Evolutionary conservation across 2,329 filamentous ascomycete genomes (phyloP).

Genomic region (Lasiodiplodia citricola): DNA sequence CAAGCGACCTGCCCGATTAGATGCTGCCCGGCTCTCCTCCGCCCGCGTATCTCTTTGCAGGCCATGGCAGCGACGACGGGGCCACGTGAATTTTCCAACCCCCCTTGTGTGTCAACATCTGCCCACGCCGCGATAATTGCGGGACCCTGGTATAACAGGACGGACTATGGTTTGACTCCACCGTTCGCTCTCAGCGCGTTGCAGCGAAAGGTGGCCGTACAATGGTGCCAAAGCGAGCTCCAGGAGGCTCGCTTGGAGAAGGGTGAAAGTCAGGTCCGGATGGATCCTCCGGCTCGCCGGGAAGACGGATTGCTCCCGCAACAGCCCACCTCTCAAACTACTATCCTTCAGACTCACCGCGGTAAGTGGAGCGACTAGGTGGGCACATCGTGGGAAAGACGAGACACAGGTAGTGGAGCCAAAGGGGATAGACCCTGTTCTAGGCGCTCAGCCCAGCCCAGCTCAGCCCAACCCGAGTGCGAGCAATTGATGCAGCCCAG

Average conservation of each 20-base stretch:
- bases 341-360: neutral
- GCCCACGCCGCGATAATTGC: neutral
- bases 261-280: neutral
- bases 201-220: neutral
- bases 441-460: neutral
- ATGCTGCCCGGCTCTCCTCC: neutral
- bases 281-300: neutral
- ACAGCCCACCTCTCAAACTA: neutral
- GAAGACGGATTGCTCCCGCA: neutral
- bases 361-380: slow-evolving; percentile 1
- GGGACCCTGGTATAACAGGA: neutral
- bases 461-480: neutral
- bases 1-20: slow-evolving; percentile 19
- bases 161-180: neutral
- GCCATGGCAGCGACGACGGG: neutral
- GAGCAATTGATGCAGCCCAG: neutral
- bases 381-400: neutral
- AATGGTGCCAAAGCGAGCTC: neutral
- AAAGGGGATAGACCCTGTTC: slow-evolving; percentile 9
- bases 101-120: neutral
- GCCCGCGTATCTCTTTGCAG: neutral
- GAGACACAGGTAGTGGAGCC: slow-evolving; percentile 3
- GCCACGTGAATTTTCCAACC: neutral
- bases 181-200: neutral
- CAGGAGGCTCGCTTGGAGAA: neutral